Conservation (phyloP, 306 rosid species). For the Cucumis cinereus region DNA sequence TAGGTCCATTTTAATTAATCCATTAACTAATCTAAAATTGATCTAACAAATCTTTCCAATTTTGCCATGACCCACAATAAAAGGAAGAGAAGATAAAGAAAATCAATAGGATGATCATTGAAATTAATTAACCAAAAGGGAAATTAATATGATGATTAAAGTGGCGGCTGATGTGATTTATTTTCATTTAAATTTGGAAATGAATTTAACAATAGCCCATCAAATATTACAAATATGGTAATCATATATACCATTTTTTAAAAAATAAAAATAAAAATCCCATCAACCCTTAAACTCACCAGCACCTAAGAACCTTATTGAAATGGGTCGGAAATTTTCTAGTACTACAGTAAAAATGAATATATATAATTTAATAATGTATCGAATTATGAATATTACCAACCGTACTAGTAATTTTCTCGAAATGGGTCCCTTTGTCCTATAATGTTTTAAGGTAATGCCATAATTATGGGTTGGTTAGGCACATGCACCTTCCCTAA, state of each 20-base stretch:
- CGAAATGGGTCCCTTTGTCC: neutral
- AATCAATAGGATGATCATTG: neutral
- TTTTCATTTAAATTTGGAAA: neutral
- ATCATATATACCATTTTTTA: neutral
- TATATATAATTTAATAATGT: too few relatives aligned
- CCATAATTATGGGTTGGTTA: neutral
- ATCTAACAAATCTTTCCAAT: neutral
- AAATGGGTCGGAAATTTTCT: too few relatives aligned
- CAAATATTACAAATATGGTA: neutral
- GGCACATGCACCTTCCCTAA: neutral
- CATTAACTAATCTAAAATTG: neutral
- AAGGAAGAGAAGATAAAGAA: neutral
- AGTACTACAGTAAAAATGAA: too few relatives aligned
- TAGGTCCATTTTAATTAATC: neutral
- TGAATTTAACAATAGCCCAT: neutral
- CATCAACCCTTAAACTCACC: too few relatives aligned
- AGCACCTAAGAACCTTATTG: too few relatives aligned
- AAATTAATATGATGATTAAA: conserved; percentile 2
- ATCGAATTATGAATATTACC: too few relatives aligned
- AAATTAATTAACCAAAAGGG: conserved; percentile 6
- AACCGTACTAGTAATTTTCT: too few relatives aligned
- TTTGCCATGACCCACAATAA: conserved; percentile 4
- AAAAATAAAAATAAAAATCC: neutral
- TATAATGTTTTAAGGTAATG: neutral
- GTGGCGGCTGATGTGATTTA: neutral